These are phyloP conservation scores for Hymenoscyphus albidus DNA, from an alignment of 2,329 filamentous ascomycete species.

Conservation along the genomic window DNA sequence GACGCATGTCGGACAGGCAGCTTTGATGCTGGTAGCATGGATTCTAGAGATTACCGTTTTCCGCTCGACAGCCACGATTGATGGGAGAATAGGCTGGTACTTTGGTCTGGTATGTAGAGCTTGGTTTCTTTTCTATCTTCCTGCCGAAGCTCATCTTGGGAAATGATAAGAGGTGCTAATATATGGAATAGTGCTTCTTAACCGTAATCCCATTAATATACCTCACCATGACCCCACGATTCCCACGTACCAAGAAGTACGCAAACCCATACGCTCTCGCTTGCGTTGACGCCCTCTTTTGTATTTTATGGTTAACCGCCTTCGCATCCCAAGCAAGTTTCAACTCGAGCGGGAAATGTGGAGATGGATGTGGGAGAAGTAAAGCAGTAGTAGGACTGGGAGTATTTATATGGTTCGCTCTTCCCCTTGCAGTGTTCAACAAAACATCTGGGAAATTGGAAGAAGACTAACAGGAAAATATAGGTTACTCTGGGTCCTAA, in stretches of 20 bases:
- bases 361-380: constrained; percentile 54
- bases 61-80: constrained; percentile 46
- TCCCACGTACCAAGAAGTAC: constrained; percentile 56
- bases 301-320: constrained; percentile 62
- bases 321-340: constrained; percentile 64
- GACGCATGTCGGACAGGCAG: constrained; percentile 53
- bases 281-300: constrained; percentile 53
- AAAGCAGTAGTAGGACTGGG: constrained; percentile 60
- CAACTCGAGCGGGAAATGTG: constrained; percentile 54
- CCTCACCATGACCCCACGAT: constrained; percentile 61
- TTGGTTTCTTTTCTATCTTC: background rate
- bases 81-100: constrained; percentile 58
- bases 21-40: constrained; percentile 54
- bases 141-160: no score
- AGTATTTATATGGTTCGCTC: constrained; percentile 57
- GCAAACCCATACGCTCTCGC: constrained; percentile 61
- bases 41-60: constrained; percentile 59
- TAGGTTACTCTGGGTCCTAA: constrained; percentile 53
- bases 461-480: background rate
- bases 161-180: background rate
- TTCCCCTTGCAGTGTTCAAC: background rate
- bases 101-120: constrained; percentile 55
- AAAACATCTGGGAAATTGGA: background rate
- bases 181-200: constrained; percentile 54
- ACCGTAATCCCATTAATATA: constrained; percentile 62